phyloP scores from a whole-genome alignment of 2,329 filamentous ascomycete genomes.

The Colletotrichum plurivorum region DNA sequence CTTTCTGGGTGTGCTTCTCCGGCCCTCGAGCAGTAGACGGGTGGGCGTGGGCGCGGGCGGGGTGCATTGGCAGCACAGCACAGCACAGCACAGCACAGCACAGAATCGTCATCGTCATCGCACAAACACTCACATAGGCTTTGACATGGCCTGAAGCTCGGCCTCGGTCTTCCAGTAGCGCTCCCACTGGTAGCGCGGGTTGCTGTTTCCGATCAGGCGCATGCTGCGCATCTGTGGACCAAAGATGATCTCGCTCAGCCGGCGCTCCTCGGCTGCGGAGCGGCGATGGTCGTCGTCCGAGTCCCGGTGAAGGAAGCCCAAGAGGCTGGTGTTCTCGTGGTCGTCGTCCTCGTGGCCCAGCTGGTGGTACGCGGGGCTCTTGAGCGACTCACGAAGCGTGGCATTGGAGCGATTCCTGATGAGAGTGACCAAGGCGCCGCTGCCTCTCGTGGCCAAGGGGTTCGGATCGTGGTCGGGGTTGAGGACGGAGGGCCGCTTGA shows the following conservation, averaged over 20 bases:
- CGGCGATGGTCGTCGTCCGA: slow-evolving; percentile 60
- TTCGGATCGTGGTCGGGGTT: slow-evolving; percentile 61
- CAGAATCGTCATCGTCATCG: neutral
- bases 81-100: neutral
- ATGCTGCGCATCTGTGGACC: slow-evolving; percentile 85
- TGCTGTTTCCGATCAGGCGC: slow-evolving; percentile 89
- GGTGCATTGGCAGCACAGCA: neutral
- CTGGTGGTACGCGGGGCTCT: slow-evolving; percentile 42
- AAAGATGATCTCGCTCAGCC: slow-evolving; percentile 71
- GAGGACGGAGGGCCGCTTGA: slow-evolving; percentile 47
- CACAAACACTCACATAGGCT: slow-evolving; percentile 69
- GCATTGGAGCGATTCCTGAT: slow-evolving; percentile 62
- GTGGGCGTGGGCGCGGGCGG: neutral
- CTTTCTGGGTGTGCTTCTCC: neutral
- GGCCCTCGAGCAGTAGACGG: neutral
- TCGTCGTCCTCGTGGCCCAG: slow-evolving; percentile 42
- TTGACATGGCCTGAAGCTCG: slow-evolving; percentile 79
- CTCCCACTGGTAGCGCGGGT: slow-evolving; percentile 88
- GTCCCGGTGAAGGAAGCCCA: slow-evolving; percentile 36
- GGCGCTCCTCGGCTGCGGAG: slow-evolving; percentile 68
- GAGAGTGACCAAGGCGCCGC: slow-evolving; percentile 51
- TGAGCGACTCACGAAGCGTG: slow-evolving; percentile 40
- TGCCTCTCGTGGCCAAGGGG: slow-evolving; percentile 63
- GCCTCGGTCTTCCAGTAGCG: slow-evolving; percentile 87
- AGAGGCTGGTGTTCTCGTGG: slow-evolving; percentile 41